These are phyloP conservation scores for Citrus unshiu DNA, from an alignment of 345 rosid species.

Conservation along the genomic window DNA sequence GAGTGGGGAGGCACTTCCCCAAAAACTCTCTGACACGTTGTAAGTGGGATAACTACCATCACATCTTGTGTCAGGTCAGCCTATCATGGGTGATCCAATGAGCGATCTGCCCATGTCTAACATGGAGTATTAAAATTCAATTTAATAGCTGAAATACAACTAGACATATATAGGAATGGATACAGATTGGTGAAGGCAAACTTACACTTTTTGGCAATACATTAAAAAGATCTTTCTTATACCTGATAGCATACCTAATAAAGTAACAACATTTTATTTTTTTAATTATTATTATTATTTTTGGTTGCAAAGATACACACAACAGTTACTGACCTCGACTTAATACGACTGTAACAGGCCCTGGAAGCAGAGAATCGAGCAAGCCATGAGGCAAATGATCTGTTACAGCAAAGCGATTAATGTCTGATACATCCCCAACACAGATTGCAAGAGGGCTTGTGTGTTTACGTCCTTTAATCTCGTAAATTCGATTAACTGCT, in stretches of 20 bases:
- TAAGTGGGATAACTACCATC: too few relatives aligned
- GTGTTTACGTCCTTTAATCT: slow-evolving; percentile 84
- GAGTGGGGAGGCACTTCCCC: too few relatives aligned
- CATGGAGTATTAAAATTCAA: neutral
- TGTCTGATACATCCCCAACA: slow-evolving; percentile 83
- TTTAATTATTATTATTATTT: neutral
- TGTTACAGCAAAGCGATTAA: slow-evolving; percentile 55
- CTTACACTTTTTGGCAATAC: neutral
- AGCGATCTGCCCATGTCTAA: too few relatives aligned
- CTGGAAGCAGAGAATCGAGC: slow-evolving; percentile 76
- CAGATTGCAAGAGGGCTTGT: slow-evolving; percentile 89
- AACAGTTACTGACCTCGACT: slow-evolving; percentile 54
- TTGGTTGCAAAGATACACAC: neutral
- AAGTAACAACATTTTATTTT: neutral
- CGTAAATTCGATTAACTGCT: slow-evolving; percentile 74
- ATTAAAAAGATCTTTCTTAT: neutral
- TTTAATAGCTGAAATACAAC: neutral
- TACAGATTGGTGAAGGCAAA: neutral
- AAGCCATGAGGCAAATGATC: slow-evolving; percentile 77
- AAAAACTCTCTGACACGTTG: too few relatives aligned
- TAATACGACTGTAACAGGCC: slow-evolving; percentile 82
- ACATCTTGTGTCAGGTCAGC: too few relatives aligned
- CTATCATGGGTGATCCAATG: too few relatives aligned
- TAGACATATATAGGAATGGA: neutral
- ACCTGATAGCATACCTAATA: neutral